Percentiles rank a stretch among this genome's conserved stretches.
Evolutionary conservation across 1,284 basidiomycete species (phyloP).

Genomic region (Ustilago cynodontis): DNA sequence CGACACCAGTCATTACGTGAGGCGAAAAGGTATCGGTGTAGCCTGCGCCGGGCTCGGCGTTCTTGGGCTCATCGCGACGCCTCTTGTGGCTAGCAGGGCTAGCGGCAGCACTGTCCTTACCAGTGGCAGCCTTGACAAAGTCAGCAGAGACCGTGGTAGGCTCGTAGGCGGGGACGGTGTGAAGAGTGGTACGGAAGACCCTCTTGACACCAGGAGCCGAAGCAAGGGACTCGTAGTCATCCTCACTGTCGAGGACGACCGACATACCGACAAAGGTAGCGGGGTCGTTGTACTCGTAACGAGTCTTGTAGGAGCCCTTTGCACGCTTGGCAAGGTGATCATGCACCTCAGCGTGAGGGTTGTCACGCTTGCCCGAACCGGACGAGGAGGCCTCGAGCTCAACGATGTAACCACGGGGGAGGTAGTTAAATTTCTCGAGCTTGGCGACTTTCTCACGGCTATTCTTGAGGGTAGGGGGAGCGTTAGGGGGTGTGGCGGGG

Average conservation of each 20-base stretch:
- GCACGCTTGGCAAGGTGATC: conserved; percentile 49
- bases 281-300: conserved; percentile 53
- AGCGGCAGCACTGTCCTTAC: conserved; percentile 21
- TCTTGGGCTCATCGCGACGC: conserved; percentile 41
- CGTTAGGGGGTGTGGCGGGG: conserved; percentile 24
- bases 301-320: conserved; percentile 42
- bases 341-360: conserved; percentile 47
- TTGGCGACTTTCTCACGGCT: conserved; percentile 35
- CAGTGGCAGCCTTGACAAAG: conserved; percentile 51
- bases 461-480: conserved; percentile 33
- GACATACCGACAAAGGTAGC: conserved; percentile 52
- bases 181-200: conserved; percentile 43
- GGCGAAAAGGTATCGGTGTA: conserved; percentile 53
- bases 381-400: conserved; percentile 38
- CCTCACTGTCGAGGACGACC: conserved; percentile 50
- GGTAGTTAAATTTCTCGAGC: conserved; percentile 35
- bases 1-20: conserved; percentile 70
- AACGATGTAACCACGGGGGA: conserved; percentile 47
- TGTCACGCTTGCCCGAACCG: conserved; percentile 32
- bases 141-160: conserved; percentile 36
- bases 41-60: conserved; percentile 32
- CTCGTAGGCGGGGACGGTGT: conserved; percentile 50
- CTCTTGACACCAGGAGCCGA: conserved; percentile 48
- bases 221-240: conserved; percentile 46
- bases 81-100: conserved; percentile 19